Percentiles rank a stretch among this genome's conserved stretches.
Conservation (phyloP, 2,329 filamentous ascomycete species). For the Clathrospora elynae region DNA sequence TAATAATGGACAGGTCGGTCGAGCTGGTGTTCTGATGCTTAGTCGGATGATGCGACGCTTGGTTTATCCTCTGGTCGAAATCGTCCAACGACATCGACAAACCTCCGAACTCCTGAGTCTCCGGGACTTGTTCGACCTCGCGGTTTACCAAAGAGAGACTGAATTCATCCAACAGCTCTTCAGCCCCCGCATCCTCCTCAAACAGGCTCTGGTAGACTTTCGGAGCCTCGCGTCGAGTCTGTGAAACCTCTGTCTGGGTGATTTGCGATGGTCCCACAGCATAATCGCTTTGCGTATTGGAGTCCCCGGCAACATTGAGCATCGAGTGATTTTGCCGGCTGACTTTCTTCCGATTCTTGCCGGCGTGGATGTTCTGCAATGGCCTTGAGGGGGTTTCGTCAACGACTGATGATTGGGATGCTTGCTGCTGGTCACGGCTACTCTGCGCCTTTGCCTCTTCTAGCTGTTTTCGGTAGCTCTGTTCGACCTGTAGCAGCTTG, state of each 20-base stretch:
- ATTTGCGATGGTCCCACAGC: background rate
- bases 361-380: constrained; percentile 2
- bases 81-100: constrained; percentile 1
- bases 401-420: background rate
- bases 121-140: constrained; percentile 10
- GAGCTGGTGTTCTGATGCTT: background rate
- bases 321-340: constrained; percentile 24
- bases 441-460: background rate
- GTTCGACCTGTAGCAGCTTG: constrained; percentile 2
- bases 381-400: background rate
- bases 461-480: constrained; percentile 3
- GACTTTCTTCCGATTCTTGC: constrained; percentile 27
- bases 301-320: constrained; percentile 1
- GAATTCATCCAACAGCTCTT: constrained; percentile 5
- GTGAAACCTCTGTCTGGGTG: background rate
- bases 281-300: background rate
- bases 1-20: constrained; percentile 15
- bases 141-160: constrained; percentile 9
- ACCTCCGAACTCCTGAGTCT: constrained; percentile 12
- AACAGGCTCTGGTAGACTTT: constrained; percentile 8
- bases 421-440: background rate
- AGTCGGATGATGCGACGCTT: background rate
- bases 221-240: background rate
- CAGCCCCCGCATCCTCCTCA: constrained; percentile 7
- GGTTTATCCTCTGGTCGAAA: background rate